Conservation (phyloP, 345 rosid genomes). For the Eutrema yunnanense region DNA sequence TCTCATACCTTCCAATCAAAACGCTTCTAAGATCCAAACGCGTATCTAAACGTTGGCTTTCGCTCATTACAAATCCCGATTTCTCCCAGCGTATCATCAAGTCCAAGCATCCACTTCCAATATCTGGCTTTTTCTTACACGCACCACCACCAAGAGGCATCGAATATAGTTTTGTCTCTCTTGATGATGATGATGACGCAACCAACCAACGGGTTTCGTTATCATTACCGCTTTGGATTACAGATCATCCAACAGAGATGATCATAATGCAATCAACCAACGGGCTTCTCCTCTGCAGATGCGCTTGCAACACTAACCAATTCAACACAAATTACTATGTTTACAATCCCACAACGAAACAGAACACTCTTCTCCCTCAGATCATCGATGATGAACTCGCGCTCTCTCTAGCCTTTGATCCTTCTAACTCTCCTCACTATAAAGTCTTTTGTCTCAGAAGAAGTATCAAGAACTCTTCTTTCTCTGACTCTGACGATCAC, state of each 20-base stretch:
- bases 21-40: slow-evolving; percentile 16
- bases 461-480: not conserved
- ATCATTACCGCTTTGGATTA: slow-evolving; percentile 14
- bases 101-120: not conserved
- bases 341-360: slow-evolving; percentile 43
- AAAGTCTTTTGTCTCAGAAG: slow-evolving; percentile 33
- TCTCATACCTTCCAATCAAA: slow-evolving; percentile 17
- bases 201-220: not conserved
- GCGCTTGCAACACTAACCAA: slow-evolving; percentile 6
- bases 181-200: not conserved
- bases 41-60: slow-evolving; percentile 35
- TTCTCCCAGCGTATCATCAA: not conserved
- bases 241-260: slow-evolving; percentile 25
- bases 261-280: slow-evolving; percentile 42
- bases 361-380: slow-evolving; percentile 28
- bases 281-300: slow-evolving; percentile 44
- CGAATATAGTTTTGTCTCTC: slow-evolving; percentile 4
- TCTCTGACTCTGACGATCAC: not conserved
- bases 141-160: not conserved
- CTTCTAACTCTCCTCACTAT: slow-evolving; percentile 34
- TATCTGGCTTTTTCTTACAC: slow-evolving; percentile 16
- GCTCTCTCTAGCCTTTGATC: slow-evolving; percentile 41
- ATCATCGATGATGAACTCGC: not conserved
- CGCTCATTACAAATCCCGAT: slow-evolving; percentile 28
- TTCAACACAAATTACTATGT: slow-evolving; percentile 29